Base-by-base conservation (phyloP, 768 basidiomycete species). In the Tylopilus felleus region DNA sequence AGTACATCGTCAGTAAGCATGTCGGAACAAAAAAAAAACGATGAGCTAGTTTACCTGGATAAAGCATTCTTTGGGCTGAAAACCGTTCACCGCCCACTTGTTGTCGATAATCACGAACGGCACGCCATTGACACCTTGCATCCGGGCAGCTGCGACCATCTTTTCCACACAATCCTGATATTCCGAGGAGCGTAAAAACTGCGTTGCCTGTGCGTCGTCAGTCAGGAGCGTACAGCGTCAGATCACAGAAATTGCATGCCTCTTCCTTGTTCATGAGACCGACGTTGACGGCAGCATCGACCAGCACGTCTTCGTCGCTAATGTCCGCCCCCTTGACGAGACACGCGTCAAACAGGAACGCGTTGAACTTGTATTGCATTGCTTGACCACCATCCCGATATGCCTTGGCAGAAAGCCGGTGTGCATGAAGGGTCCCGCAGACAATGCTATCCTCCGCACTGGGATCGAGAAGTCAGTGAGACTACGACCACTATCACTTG, bases 101-200 rank as follows among this genome's bases (percentile, higher is more conserved):
- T 70, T 67, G 35, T 78, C 70, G 49, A 79, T 72, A 25, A 80
- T 75, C 49, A 77, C 71, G 60, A 78, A 80, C 16, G 80, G 80
- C 0, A 81, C 79, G 28, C 80, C 80, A 12, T 64, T 71, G 52
- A 81, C 74, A 25, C 78, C 77, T 3, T 71, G 64, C n/a, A 62
- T 56, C 51, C 68, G 71, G 13, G 77, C 76, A 22, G 71, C 68
- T 17, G 60, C 59, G 9, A 76, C 69, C 54, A 72, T 75, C 31
- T 66, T 67, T 43, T 73, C 58, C 13, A 80, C 74, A 39, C 75
- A 72, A 31, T 70, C 62, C 48, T 63, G 56, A 53, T 68, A 68
- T 53, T 75, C 75, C 31, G 69, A 67, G 1, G 74, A 71, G 6
- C 58, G 50, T 41, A 81, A 66, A 65, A 79, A 81, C 19, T 60